A percentile compares a stretch with the other conserved stretches of the same genome.
Conservation (phyloP, 2,329 filamentous ascomycete species). For the Fusarium sp. region DNA sequence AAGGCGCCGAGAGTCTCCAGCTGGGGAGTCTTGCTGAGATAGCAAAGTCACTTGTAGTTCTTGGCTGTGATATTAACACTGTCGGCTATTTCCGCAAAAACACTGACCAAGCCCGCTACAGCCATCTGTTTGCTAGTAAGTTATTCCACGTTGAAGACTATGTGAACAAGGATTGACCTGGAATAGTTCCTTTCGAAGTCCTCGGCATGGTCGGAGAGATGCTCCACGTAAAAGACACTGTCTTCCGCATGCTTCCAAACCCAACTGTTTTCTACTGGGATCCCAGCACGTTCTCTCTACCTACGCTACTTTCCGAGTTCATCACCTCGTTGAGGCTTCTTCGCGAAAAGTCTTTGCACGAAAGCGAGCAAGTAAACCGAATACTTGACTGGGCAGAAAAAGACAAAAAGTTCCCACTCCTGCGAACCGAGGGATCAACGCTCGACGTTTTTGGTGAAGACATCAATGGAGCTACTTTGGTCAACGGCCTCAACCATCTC, state of each 20-base stretch:
- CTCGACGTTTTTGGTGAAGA: slow-evolving; percentile 29
- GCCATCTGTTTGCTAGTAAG: slow-evolving; percentile 40
- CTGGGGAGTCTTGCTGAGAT: slow-evolving; percentile 55
- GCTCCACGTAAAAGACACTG: slow-evolving; percentile 54
- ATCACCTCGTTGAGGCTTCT: background rate
- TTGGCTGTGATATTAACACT: slow-evolving; percentile 57
- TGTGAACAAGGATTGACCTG: background rate
- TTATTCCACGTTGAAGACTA: background rate
- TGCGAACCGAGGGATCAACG: slow-evolving; percentile 26
- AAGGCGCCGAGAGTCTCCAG: slow-evolving; percentile 45
- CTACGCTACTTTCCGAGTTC: slow-evolving; percentile 26
- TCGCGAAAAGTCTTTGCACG: background rate
- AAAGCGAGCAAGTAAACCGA: slow-evolving; percentile 12
- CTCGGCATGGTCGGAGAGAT: slow-evolving; percentile 58
- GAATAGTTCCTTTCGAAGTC: slow-evolving; percentile 45
- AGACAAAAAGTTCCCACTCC: slow-evolving; percentile 24
- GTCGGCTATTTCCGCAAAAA: slow-evolving; percentile 49
- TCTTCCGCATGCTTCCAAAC: slow-evolving; percentile 59
- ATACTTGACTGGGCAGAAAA: slow-evolving; percentile 33
- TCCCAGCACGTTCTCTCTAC: slow-evolving; percentile 31
- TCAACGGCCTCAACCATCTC: slow-evolving; percentile 33
- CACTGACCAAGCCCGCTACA: slow-evolving; percentile 32
- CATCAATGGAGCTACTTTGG: slow-evolving; percentile 23
- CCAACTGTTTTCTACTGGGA: slow-evolving; percentile 50
- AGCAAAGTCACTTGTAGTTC: slow-evolving; percentile 54